Evolutionary conservation across 2,329 filamentous ascomycete species (phyloP).

Genomic region (Pyrenophora tritici-repentis): DNA sequence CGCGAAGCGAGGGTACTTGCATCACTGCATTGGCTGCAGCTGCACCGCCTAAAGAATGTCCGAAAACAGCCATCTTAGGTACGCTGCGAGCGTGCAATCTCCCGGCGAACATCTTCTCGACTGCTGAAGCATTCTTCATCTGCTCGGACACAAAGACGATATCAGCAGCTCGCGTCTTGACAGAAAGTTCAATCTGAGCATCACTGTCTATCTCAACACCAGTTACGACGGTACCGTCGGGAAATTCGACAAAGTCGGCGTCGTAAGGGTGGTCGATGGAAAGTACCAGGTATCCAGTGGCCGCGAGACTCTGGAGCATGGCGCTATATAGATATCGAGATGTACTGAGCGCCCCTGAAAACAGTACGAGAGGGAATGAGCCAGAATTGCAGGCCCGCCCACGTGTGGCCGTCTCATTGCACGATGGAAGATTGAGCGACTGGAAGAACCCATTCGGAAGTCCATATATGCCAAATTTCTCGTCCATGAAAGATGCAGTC

Average conservation of each 20-base stretch:
- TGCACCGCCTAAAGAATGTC: conserved; percentile 47
- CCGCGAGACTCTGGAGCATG: conserved; percentile 54
- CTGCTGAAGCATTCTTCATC: conserved; percentile 17
- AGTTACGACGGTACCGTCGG: conserved; percentile 45
- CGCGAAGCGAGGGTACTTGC: conserved; percentile 23
- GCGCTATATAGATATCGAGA: conserved; percentile 52
- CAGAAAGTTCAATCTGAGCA: conserved; percentile 24
- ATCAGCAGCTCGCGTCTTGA: conserved; percentile 30
- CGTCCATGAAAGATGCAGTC: conserved; percentile 27
- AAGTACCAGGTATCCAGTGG: conserved; percentile 54
- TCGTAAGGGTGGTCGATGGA: conserved; percentile 59
- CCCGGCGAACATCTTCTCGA: background rate
- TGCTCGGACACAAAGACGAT: conserved; percentile 28
- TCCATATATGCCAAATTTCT: conserved; percentile 30
- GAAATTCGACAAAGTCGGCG: conserved; percentile 56
- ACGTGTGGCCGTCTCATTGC: conserved; percentile 1
- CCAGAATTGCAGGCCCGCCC: background rate
- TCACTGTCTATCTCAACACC: conserved; percentile 34
- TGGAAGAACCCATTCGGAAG: conserved; percentile 33
- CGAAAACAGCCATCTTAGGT: conserved; percentile 29
- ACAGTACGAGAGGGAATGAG: conserved; percentile 43
- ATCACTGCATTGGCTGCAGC: conserved; percentile 29
- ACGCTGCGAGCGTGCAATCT: background rate
- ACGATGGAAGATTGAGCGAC: conserved; percentile 24
- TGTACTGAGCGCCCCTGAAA: conserved; percentile 54